Evolutionary conservation across 306 rosid species (phyloP), one percentile per base, ranked within the genome.

Genomic region (Sechiopsis laciniata): DNA sequence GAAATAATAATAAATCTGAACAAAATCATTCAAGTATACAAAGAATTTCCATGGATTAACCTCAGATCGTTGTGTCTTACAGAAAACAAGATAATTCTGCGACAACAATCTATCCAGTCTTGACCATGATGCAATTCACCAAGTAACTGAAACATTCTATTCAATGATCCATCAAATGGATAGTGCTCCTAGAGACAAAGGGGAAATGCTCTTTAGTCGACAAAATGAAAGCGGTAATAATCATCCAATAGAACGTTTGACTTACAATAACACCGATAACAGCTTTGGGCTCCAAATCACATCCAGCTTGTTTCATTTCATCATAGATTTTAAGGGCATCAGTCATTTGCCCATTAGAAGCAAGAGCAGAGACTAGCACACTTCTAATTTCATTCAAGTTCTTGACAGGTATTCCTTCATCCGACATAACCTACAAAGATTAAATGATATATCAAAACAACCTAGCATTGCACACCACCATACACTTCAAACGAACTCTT

Each of bases 351-450:
- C 91, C 95, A 61, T 83, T 76, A 32, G 85, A 85, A 57, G 96
- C 96, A 75, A 94, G 96, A 74, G 91, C 72, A 74, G 83, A 81
- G 79, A 87, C 88, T 73, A 94, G 97, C 51, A 75, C 90, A 72
- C 95, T 84, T 77, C 84, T 89, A 75, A 90, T 77, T 82, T 90
- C 97, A 78, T 79, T 79, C 67, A 83, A 61, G 83, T 10, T 52
- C 79, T 84, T 88, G 19, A 1, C 2, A 15, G 88, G 84, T 78
- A 90, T 73, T 19, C 54, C 8, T 74, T 82, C 55, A 79, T 86
- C 89, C 20, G 57, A 76, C 74, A 86, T 56, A 21, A 89, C 86
- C 98, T 94, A 83, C 65, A 67, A 32, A 79, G 40, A 42, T n/a
- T 32, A 73, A 76, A 46, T 22, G 60, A 54, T 8, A 61, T 53